These are phyloP conservation scores for Grigorovia transvaalensis DNA, from an alignment of 805 yeast species.

Conservation along the genomic window DNA sequence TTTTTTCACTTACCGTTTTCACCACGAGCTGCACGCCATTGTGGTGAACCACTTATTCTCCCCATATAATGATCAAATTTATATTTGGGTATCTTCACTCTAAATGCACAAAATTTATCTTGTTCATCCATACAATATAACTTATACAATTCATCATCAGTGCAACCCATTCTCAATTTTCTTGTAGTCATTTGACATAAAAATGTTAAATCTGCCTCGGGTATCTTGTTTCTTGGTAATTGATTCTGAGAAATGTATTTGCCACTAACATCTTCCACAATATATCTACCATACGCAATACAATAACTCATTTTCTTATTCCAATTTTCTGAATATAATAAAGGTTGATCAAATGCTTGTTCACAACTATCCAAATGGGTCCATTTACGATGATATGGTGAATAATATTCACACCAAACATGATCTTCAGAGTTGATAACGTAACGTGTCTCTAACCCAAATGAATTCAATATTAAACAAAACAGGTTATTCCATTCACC, in stretches of 20 bases:
- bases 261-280: slow-evolving; percentile 57
- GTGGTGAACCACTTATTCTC: slow-evolving; percentile 64
- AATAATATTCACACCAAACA: slow-evolving; percentile 90
- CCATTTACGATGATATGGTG: slow-evolving; percentile 55
- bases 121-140: slow-evolving; percentile 24
- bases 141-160: slow-evolving; percentile 30
- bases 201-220: slow-evolving; percentile 31
- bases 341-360: slow-evolving; percentile 72
- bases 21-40: slow-evolving; percentile 72
- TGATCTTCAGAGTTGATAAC: slow-evolving; percentile 90
- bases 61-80: slow-evolving; percentile 13
- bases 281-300: slow-evolving; percentile 54
- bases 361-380: slow-evolving; percentile 87
- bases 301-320: slow-evolving; percentile 88
- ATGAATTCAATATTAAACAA: slow-evolving; percentile 53
- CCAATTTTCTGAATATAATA: slow-evolving; percentile 75
- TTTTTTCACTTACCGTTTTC: slow-evolving; percentile 46
- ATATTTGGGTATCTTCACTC: not conserved
- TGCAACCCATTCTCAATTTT: slow-evolving; percentile 22
- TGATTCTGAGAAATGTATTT: slow-evolving; percentile 47
- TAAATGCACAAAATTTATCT: slow-evolving; percentile 24
- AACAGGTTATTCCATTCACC: slow-evolving; percentile 95
- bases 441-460: slow-evolving; percentile 57
- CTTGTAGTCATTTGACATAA: slow-evolving; percentile 32
- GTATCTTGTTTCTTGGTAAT: slow-evolving; percentile 38